Conservation (phyloP, 768 basidiomycete species). For the Boletus rubescentipes region DNA sequence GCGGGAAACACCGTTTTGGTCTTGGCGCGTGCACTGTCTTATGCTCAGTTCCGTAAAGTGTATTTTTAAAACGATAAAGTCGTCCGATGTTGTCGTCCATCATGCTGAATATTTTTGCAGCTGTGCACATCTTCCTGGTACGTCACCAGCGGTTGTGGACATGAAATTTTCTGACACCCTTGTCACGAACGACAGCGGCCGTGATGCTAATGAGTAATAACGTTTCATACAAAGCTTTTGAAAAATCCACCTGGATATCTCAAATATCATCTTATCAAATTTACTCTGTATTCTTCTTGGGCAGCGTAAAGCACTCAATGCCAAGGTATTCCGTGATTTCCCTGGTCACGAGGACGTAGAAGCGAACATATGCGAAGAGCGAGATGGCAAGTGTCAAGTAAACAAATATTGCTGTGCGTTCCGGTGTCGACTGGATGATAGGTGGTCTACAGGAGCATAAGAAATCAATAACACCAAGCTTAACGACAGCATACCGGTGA, state of each 20-base stretch:
- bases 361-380: constrained; percentile 68
- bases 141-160: no score
- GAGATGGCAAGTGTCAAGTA: constrained; percentile 68
- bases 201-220: neutral
- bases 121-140: no score
- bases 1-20: no score
- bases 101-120: no score
- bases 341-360: constrained; percentile 77
- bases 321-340: constrained; percentile 92
- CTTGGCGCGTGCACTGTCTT: no score
- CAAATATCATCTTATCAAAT: constrained; percentile 47
- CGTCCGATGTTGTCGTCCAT: no score
- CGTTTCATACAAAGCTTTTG: constrained; percentile 21
- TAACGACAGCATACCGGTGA: constrained; percentile 50
- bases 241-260: constrained; percentile 26
- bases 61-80: no score
- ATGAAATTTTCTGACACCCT: no score
- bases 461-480: constrained; percentile 1
- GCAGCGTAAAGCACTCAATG: constrained; percentile 92
- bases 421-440: constrained; percentile 68
- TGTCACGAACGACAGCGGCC: no score
- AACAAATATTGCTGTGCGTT: constrained; percentile 68
- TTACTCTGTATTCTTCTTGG: constrained; percentile 74
- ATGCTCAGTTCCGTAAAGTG: no score
- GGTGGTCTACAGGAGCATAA: constrained; percentile 49